These are phyloP conservation scores for Gyromitra esculenta DNA, from an alignment of 2,329 filamentous ascomycete genomes.

Conservation along the genomic window DNA sequence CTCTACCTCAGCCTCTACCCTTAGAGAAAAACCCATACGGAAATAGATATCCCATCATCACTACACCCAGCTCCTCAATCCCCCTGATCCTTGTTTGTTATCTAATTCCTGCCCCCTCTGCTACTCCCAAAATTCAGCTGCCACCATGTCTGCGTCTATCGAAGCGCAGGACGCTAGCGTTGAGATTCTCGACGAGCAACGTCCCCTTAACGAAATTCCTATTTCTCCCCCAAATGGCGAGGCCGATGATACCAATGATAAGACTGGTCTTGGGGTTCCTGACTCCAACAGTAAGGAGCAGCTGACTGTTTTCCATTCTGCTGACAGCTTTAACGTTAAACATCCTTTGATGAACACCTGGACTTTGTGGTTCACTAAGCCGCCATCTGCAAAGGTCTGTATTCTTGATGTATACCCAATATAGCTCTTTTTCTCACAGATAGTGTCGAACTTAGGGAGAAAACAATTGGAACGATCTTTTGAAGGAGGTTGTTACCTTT, in stretches of 20 bases:
- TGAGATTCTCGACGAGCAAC: conserved; percentile 63
- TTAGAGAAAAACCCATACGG: too few relatives aligned
- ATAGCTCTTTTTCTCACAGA: not conserved
- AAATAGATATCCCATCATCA: too few relatives aligned
- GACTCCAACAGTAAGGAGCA: conserved; percentile 69
- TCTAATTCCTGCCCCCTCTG: not conserved
- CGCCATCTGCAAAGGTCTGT: conserved; percentile 88
- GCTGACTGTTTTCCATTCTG: conserved; percentile 96
- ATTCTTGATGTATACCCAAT: not conserved
- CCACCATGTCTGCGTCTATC: conserved; percentile 30
- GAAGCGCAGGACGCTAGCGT: conserved; percentile 18
- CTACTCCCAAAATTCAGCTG: not conserved
- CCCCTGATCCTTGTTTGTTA: not conserved
- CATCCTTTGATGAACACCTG: conserved; percentile 96
- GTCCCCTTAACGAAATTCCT: conserved; percentile 68
- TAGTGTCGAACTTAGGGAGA: conserved; percentile 73
- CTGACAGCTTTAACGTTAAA: conserved; percentile 99
- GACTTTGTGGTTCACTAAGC: conserved; percentile 99
- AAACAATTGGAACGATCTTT: conserved; percentile 91
- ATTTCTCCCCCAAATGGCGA: conserved; percentile 64
- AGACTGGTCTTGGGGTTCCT: conserved; percentile 65
- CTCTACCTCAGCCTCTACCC: too few relatives aligned
- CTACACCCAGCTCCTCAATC: not conserved
- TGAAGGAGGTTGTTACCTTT: conserved; percentile 99
- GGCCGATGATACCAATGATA: conserved; percentile 38